A percentile compares a stretch with the other conserved stretches of the same genome.
phyloP scores from a whole-genome alignment of 805 yeast genomes.

The Myxozyma udenii region DNA sequence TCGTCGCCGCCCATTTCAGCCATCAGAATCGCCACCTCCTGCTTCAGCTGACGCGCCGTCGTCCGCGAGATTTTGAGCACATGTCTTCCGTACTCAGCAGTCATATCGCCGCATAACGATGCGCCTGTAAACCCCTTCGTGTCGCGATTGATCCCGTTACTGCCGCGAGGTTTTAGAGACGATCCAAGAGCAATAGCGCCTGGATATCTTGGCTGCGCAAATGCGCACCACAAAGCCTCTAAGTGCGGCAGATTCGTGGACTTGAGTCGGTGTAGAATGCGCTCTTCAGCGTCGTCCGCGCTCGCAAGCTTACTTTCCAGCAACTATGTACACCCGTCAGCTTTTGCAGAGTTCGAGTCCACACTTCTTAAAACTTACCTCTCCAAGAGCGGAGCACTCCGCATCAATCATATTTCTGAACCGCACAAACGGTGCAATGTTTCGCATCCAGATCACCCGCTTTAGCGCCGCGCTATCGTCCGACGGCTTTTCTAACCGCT shows the following conservation, averaged over 20 bases:
- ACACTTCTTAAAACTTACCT: too few species aligned
- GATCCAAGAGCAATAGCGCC: constrained; percentile 14
- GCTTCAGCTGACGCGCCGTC: constrained; percentile 1
- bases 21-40: constrained; percentile 6
- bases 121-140: too few species aligned
- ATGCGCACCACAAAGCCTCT: constrained; percentile 15
- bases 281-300: not conserved
- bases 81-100: constrained; percentile 7
- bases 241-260: constrained; percentile 20
- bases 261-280: constrained; percentile 6
- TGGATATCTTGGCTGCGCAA: not conserved
- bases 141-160: not conserved
- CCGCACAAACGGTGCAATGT: too few species aligned
- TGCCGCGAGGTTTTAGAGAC: constrained; percentile 6
- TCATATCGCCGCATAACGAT: constrained; percentile 16
- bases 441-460: too few species aligned
- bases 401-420: too few species aligned
- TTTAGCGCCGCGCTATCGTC: too few species aligned
- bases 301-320: too few species aligned
- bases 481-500: too few species aligned
- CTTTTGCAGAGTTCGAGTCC: too few species aligned
- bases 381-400: too few species aligned
- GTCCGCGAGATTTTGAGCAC: constrained; percentile 8
- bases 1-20: constrained; percentile 9
- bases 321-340: too few species aligned